Evolutionary conservation across 2,329 filamentous ascomycete species (phyloP), one percentile per base, ranked within the genome.

Genomic region (Colletotrichum siamense): DNA sequence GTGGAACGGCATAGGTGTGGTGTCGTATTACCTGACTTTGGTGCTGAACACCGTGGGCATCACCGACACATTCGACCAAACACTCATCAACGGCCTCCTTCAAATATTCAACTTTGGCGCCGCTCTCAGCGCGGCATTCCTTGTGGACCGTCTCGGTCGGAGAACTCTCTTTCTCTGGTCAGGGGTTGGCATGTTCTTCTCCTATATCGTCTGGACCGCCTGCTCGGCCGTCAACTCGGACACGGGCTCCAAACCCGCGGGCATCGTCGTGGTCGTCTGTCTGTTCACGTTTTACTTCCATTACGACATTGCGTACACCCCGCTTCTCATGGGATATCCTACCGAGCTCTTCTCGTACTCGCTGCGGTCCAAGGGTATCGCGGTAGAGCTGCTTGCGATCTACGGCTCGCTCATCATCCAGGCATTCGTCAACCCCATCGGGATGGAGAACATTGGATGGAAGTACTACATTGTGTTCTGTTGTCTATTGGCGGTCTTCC

Each of bases 221-320:
- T 81, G 81, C 70, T 83, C 83, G 15, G 83, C 85, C 8, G 78
- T 80, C 10, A 83, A 79, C 18, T 71, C 77, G 4, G 78, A 78
- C 8, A 78, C 76, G 76, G 77, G 79, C 9, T 80, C 73, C 4
- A 61, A 71, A 7, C 49, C 67, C 9, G 68, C 62, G 22, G 87
- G 86, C 15, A 84, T 85, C 64, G 87, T 83, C 9, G 86, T 88
- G 24, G 86, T 90, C 72, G 86, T 85, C 15, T 85, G 86, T 76
- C 85, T 89, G 28, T 89, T 85, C 78, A 81, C 88, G 69, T 88
- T 85, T 81, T 85, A 83, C 69, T 84, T 87, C 55, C 80, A 84
- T 73, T 85, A 89, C 78, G 77, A 85, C 44, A 82, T 87, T 64
- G 85, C 85, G 10, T 88, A 84, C 80, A 87, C 87, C n/a, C 85